Evolutionary conservation across 2,329 filamentous ascomycete genomes (phyloP).

Genomic region (Parascedosporium putredinis): DNA sequence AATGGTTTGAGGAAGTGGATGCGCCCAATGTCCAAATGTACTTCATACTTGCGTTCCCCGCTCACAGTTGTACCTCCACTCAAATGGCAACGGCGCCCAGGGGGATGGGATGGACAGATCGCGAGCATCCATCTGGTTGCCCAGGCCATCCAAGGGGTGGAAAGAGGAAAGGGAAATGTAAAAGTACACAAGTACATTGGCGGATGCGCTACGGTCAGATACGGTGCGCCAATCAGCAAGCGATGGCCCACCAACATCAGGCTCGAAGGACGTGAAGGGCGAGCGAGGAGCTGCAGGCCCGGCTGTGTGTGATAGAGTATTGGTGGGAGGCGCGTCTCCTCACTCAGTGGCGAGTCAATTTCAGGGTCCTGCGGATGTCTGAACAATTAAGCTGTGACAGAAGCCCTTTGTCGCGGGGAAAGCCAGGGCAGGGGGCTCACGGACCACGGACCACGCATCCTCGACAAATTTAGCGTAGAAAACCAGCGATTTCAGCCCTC

Average conservation of each 20-base stretch:
- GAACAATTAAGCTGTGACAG: constrained; percentile 1
- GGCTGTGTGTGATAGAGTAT: background rate
- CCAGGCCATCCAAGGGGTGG: too few relatives aligned
- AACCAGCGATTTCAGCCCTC: background rate
- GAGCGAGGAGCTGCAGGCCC: background rate
- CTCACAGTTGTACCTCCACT: background rate
- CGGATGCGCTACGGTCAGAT: background rate
- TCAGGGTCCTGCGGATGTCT: constrained; percentile 2
- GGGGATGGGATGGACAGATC: background rate
- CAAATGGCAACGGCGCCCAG: background rate
- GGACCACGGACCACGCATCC: background rate
- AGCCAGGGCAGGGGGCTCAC: background rate
- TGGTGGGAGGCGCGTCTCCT: background rate
- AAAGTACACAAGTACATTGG: background rate
- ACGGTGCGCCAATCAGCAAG: background rate
- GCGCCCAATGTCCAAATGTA: background rate
- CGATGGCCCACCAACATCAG: background rate
- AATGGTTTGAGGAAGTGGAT: background rate
- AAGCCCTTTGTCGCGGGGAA: background rate
- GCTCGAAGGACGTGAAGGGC: background rate
- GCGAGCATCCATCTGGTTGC: background rate
- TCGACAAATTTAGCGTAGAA: background rate
- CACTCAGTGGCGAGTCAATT: background rate
- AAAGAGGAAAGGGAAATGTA: too few relatives aligned
- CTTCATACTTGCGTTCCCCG: background rate